phyloP scores from a whole-genome alignment of 2,329 filamentous ascomycete species.

The Cladophialophora yegresii region DNA sequence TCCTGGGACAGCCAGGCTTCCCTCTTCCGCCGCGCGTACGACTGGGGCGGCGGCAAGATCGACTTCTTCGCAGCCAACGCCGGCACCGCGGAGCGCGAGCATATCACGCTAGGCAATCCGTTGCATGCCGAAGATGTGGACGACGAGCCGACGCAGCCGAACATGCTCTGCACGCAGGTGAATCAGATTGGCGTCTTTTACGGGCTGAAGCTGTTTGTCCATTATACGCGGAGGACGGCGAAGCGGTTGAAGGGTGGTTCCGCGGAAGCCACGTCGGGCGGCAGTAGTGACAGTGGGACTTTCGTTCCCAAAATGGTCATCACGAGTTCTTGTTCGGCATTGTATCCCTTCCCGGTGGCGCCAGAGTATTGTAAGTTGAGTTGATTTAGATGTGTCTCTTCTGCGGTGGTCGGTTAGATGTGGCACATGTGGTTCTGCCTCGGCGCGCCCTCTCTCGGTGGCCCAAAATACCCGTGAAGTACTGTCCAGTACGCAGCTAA shows the following conservation, averaged over 20 bases:
- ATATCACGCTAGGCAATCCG: conserved; percentile 17
- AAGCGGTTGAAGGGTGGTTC: not conserved
- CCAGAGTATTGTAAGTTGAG: conserved; percentile 45
- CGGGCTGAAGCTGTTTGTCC: conserved; percentile 43
- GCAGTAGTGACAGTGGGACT: not conserved
- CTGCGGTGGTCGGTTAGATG: no score
- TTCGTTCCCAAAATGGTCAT: conserved; percentile 40
- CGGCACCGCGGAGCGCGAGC: conserved; percentile 52
- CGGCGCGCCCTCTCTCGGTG: not conserved
- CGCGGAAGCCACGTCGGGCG: not conserved
- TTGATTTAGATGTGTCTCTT: no score
- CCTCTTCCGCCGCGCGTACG: conserved; percentile 56
- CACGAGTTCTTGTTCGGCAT: conserved; percentile 40
- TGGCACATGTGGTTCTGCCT: not conserved
- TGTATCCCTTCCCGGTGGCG: conserved; percentile 41
- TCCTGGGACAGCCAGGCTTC: conserved; percentile 54
- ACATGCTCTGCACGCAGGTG: conserved; percentile 42
- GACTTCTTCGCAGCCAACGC: conserved; percentile 59
- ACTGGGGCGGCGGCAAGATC: conserved; percentile 45
- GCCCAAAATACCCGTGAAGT: no score
- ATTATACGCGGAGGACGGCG: conserved; percentile 41
- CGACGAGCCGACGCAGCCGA: conserved; percentile 38
- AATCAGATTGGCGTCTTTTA: conserved; percentile 42
- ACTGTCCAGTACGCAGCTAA: no score
- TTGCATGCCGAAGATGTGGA: conserved; percentile 16